These are phyloP conservation scores for Mortierella antarctica DNA, from an alignment of 192 early-diverging fungal species.

Conservation along the genomic window DNA sequence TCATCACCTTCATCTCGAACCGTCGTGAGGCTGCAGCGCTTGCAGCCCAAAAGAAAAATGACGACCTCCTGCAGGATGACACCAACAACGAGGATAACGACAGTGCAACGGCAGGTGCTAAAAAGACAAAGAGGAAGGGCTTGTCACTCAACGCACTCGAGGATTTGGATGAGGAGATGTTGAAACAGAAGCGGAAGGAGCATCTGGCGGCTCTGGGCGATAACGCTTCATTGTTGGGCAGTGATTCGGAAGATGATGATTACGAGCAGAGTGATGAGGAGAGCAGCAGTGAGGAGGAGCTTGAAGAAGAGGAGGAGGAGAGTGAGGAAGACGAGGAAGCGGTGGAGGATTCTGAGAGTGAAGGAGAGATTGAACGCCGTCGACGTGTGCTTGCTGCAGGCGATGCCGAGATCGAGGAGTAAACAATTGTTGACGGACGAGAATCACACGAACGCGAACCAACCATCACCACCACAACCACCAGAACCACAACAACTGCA, in stretches of 20 bases:
- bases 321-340: constrained; percentile 9
- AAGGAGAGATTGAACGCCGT: constrained; percentile 26
- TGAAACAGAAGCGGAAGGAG: constrained; percentile 23
- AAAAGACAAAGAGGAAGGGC: constrained; percentile 5
- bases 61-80: constrained; percentile 2
- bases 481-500: too few relatives aligned
- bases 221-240: constrained; percentile 23
- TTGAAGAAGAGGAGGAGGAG: constrained; percentile 13
- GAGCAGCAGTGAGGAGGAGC: constrained; percentile 5
- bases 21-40: constrained; percentile 32
- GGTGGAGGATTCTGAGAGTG: constrained; percentile 8
- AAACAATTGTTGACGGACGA: not conserved
- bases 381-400: constrained; percentile 24
- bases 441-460: too few relatives aligned
- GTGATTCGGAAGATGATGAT: constrained; percentile 47
- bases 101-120: too few relatives aligned
- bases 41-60: constrained; percentile 37
- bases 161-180: constrained; percentile 25
- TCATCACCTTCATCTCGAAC: constrained; percentile 37
- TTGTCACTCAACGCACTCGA: constrained; percentile 25
- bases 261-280: constrained; percentile 25
- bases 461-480: too few relatives aligned
- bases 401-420: constrained; percentile 29
- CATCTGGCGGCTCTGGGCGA: constrained; percentile 32
- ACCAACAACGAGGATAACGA: constrained; percentile 11